Percentiles rank a stretch among this genome's conserved stretches.
phyloP scores from a whole-genome alignment of 129 eudicot genomes.

The Tanacetum coccineum region DNA sequence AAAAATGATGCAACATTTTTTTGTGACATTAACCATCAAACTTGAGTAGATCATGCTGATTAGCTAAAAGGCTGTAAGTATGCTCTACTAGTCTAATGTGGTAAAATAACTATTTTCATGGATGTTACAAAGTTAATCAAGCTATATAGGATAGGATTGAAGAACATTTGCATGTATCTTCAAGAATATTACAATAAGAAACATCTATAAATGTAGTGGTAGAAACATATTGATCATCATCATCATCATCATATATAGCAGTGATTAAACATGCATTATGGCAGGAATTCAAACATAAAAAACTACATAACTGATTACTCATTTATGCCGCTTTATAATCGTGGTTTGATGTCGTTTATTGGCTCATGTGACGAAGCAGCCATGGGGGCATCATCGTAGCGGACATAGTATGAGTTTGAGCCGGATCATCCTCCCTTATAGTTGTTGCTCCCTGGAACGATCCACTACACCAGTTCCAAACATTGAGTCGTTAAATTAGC shows the following conservation, averaged over 20 bases:
- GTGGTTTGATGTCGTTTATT: constrained; percentile 3
- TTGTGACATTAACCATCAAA: no score
- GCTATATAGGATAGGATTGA: background rate
- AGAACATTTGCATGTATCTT: background rate
- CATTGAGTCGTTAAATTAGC: background rate
- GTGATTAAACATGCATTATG: constrained; percentile 23
- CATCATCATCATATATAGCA: constrained; percentile 10
- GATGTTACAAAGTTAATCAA: no score
- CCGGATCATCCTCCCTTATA: constrained; percentile 24
- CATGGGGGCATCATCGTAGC: constrained; percentile 29
- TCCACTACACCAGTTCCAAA: constrained; percentile 19
- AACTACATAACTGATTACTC: constrained; percentile 19
- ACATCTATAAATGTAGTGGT: constrained; percentile 6
- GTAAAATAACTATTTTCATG: no score
- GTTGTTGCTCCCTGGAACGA: constrained; percentile 20
- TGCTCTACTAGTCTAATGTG: no score
- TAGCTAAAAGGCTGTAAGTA: no score
- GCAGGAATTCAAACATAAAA: constrained; percentile 16
- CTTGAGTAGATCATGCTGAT: no score
- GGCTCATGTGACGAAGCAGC: constrained; percentile 32
- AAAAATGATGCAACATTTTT: no score
- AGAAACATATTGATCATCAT: constrained; percentile 1
- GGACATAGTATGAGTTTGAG: constrained; percentile 26
- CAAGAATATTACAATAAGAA: constrained; percentile 11
- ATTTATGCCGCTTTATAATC: constrained; percentile 10